Evolutionary conservation across 2,329 filamentous ascomycete genomes (phyloP).

Genomic region (Neurospora sp.): DNA sequence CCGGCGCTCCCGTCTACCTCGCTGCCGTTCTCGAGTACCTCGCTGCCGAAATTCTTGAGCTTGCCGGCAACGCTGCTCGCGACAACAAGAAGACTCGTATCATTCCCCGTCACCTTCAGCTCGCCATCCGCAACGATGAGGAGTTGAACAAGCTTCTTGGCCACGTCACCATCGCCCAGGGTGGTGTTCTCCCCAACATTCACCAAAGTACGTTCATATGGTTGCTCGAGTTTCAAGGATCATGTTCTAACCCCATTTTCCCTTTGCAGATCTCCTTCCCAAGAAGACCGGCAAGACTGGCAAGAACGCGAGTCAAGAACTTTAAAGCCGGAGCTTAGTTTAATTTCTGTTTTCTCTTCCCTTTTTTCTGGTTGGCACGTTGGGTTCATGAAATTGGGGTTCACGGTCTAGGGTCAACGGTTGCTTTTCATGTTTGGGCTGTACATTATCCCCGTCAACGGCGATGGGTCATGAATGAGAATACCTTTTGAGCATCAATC

Average conservation of each 20-base stretch:
- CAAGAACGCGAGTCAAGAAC: slow-evolving; percentile 88
- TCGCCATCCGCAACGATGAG: slow-evolving; percentile 98
- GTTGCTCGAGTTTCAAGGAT: neutral
- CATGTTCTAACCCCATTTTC: slow-evolving; percentile 15
- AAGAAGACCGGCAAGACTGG: slow-evolving; percentile 97
- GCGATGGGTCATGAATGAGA: slow-evolving; percentile 55
- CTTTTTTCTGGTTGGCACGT: slow-evolving; percentile 51
- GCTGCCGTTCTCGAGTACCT: slow-evolving; percentile 97
- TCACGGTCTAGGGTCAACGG: slow-evolving; percentile 70
- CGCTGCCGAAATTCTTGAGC: slow-evolving; percentile 95
- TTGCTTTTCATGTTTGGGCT: slow-evolving; percentile 54
- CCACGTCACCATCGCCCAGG: slow-evolving; percentile 93
- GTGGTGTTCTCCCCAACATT: slow-evolving; percentile 94
- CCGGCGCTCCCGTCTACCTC: slow-evolving; percentile 93
- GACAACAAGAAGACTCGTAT: slow-evolving; percentile 99
- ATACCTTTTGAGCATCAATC: slow-evolving; percentile 35
- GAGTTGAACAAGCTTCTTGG: slow-evolving; percentile 98
- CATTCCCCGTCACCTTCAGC: slow-evolving; percentile 96
- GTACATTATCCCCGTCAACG: slow-evolving; percentile 62
- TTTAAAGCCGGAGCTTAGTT: slow-evolving; percentile 50
- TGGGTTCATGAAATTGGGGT: slow-evolving; percentile 73
- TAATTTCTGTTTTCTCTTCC: slow-evolving; percentile 39
- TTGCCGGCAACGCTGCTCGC: slow-evolving; percentile 95
- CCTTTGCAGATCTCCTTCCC: slow-evolving; percentile 72
- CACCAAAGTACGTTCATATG: slow-evolving; percentile 69